Conservation (phyloP, 83 land plant genomes). For the Picea abies region DNA sequence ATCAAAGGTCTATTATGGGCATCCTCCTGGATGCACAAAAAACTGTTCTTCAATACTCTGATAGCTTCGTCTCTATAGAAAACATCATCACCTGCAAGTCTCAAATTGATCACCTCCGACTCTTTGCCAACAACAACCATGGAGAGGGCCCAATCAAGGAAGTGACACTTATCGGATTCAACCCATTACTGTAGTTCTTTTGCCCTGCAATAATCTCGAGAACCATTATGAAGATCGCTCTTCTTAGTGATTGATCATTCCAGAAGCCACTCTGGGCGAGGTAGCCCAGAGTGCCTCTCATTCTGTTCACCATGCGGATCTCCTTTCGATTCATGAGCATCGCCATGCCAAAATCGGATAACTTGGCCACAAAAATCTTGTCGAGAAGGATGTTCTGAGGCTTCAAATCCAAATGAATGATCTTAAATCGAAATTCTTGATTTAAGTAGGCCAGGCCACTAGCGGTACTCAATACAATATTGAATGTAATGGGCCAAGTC, state of each 20-base stretch:
- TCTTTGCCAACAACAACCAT: neutral
- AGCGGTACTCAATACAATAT: neutral
- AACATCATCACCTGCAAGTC: neutral
- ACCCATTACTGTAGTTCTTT: too few species aligned
- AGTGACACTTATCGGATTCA: too few species aligned
- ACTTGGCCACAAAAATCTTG: conserved; percentile 25
- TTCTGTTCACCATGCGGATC: conserved; percentile 14
- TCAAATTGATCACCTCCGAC: neutral
- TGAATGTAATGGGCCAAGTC: neutral
- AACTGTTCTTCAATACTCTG: neutral
- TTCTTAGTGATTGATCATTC: too few species aligned
- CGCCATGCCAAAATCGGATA: conserved; percentile 26
- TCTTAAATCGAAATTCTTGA: conserved; percentile 31
- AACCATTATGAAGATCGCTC: too few species aligned
- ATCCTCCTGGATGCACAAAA: neutral
- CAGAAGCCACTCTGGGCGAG: too few species aligned
- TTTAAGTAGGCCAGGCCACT: conserved; percentile 52
- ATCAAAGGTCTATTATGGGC: neutral
- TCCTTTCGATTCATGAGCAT: neutral
- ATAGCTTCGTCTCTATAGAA: neutral
- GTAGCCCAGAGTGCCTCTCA: conserved; percentile 26
- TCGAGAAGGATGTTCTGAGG: conserved; percentile 58
- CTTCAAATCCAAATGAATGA: conserved; percentile 60
- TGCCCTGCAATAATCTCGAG: too few species aligned
- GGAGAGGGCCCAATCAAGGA: too few species aligned